phyloP scores from a whole-genome alignment of 345 rosid species.

The Pistacia vera region DNA sequence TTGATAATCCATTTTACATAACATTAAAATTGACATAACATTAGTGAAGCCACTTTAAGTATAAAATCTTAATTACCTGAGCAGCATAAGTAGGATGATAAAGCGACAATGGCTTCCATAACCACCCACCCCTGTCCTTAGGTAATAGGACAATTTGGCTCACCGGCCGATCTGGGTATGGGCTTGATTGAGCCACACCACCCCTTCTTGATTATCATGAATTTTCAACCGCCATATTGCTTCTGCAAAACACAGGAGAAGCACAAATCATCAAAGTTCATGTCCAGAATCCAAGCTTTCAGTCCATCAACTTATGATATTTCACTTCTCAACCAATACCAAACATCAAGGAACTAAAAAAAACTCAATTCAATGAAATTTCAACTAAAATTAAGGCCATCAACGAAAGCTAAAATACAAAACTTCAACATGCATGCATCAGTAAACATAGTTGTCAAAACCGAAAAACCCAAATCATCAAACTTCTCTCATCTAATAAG shows the following conservation, averaged over 20 bases:
- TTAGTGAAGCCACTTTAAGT: neutral
- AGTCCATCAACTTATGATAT: neutral
- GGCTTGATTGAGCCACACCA: conserved; percentile 40
- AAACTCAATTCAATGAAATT: neutral
- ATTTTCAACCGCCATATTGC: conserved; percentile 56
- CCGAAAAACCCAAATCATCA: conserved; percentile 15
- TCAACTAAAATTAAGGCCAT: neutral
- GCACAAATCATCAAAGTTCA: neutral
- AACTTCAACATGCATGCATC: conserved; percentile 2
- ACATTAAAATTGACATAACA: neutral
- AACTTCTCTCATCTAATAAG: neutral
- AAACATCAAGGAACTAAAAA: neutral
- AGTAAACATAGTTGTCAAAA: neutral
- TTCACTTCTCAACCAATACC: neutral
- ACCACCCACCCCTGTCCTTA: conserved; percentile 72
- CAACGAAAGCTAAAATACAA: neutral
- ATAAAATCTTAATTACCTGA: conserved; percentile 37
- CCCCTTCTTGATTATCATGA: conserved; percentile 47
- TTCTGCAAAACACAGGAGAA: conserved; percentile 35
- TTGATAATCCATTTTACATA: neutral
- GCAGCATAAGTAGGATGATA: conserved; percentile 64
- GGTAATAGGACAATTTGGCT: conserved; percentile 65
- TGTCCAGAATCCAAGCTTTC: neutral
- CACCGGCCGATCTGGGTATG: conserved; percentile 79
- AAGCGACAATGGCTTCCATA: conserved; percentile 73